Evolutionary conservation across 108 stramenopile species (phyloP), one percentile per base, ranked within the genome.

Genomic region (Fistulifera pelliculosa): DNA sequence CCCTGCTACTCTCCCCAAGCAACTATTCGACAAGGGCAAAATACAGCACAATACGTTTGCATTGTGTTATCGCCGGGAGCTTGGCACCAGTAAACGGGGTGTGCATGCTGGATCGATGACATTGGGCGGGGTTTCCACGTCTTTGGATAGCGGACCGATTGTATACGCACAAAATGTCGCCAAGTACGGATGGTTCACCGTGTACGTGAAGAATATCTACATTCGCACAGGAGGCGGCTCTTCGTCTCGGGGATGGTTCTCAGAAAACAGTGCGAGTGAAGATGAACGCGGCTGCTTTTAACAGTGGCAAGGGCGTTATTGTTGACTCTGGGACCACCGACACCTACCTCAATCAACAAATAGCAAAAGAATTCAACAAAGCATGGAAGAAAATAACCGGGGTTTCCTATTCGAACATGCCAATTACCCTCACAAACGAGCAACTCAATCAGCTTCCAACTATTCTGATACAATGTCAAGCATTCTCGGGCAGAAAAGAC

Each of bases 301-400:
- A 93, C 53, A 68, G 68, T 13, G 89, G 94, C 1, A 84, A 94
- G 40, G 91, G 89, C 15, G 92, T 83, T 35, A 96, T 94, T 70
- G 85, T 98, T 15, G 95, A 98, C 74, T 78, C 75, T 44, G 95
- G 94, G 10, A 94, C 97, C 1, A 96, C 95, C 0, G 77, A 78
- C 41, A 96, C 97, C 1, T 95, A 95, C 58, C 62, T 98, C 28
- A 74, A 75, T 41, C 47, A 49, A 39, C 56, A 67, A 11, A 47
- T 78, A 4, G 73, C 79, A 5, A 54, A 56, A 3, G 75, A 62
- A 23, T 96, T 98, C 65, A 64, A 66, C 26, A 66, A 49, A 10
- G 65, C 70, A 0, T 98, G 90, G 89, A 63, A 66, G 40, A 54
- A 70, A 12, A 76, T 84, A 7, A 87, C 83, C 7, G 83, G 89